These are phyloP conservation scores for Penicillium sp. DNA, from an alignment of 2,329 filamentous ascomycete species.

Conservation along the genomic window DNA sequence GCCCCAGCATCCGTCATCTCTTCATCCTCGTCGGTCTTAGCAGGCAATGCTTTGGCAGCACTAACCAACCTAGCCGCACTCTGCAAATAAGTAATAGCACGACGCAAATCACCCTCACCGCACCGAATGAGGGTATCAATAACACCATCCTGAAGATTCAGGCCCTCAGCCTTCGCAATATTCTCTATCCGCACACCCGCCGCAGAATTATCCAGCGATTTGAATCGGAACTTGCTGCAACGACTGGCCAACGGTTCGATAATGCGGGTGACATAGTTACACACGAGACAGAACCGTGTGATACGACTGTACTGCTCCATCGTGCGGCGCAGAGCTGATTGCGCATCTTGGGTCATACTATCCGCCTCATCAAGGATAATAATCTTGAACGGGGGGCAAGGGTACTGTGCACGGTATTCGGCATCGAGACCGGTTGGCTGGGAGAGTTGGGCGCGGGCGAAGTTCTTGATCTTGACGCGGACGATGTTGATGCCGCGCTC, in stretches of 20 bases:
- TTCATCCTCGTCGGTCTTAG: conserved; percentile 56
- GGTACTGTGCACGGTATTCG: conserved; percentile 67
- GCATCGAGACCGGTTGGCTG: conserved; percentile 70
- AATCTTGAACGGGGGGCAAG: conserved; percentile 98
- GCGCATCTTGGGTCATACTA: conserved; percentile 98
- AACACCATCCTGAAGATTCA: conserved; percentile 74
- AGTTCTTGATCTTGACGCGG: conserved; percentile 96
- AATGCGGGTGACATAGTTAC: conserved; percentile 97
- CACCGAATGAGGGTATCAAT: conserved; percentile 81
- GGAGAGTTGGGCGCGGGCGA: conserved; percentile 90
- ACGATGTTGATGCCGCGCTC: conserved; percentile 97
- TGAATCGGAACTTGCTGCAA: conserved; percentile 97
- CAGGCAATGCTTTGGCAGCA: conserved; percentile 50
- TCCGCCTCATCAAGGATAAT: conserved; percentile 98
- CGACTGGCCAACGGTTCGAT: conserved; percentile 92
- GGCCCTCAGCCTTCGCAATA: conserved; percentile 78
- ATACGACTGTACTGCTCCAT: conserved; percentile 99
- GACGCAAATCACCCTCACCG: conserved; percentile 90
- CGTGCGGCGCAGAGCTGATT: conserved; percentile 85
- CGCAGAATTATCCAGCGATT: conserved; percentile 85
- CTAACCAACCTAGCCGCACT: conserved; percentile 88
- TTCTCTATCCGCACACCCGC: conserved; percentile 75
- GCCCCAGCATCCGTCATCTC: conserved; percentile 62
- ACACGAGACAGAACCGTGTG: conserved; percentile 94
- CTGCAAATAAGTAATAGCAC: conserved; percentile 94